Percentiles rank a stretch among this genome's conserved stretches.
phyloP scores from a whole-genome alignment of 1,284 basidiomycete species.

The Fistulinella cinereoalba region DNA sequence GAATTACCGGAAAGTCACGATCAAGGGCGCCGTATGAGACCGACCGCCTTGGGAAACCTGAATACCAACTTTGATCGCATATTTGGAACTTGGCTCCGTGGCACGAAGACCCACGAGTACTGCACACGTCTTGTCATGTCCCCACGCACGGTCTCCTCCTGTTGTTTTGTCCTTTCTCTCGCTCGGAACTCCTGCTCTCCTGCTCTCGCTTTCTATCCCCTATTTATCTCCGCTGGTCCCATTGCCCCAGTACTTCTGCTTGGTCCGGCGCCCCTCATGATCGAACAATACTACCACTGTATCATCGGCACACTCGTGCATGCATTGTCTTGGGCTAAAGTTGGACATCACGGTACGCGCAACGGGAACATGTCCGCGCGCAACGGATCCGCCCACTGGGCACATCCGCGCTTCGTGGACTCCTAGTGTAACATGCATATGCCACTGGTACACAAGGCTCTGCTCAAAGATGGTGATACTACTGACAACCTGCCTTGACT shows the following conservation, averaged over 20 bases:
- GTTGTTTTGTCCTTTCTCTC: conserved; percentile 14
- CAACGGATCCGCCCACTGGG: too few species aligned
- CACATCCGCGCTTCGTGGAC: background rate
- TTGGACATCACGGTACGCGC: too few species aligned
- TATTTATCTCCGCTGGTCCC: conserved; percentile 12
- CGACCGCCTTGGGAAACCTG: conserved; percentile 5
- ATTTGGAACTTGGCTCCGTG: conserved; percentile 9
- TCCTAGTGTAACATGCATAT: background rate
- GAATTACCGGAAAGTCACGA: conserved; percentile 73
- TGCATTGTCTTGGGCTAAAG: too few species aligned
- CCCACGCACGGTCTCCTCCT: conserved; percentile 6
- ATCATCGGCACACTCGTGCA: background rate
- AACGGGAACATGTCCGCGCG: too few species aligned
- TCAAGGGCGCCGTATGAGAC: conserved; percentile 64
- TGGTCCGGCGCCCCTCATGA: too few species aligned
- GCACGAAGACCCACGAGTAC: conserved; percentile 15
- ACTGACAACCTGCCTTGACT: background rate
- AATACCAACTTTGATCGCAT: conserved; percentile 4
- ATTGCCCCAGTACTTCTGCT: conserved; percentile 4
- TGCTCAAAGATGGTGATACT: conserved; percentile 1
- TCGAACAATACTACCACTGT: too few species aligned
- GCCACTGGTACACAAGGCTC: background rate
- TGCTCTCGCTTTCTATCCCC: conserved; percentile 10
- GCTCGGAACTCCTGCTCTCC: conserved; percentile 3
- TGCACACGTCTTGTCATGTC: conserved; percentile 13